These are phyloP conservation scores for Rhizopus stolonifer DNA, from an alignment of 371 early-diverging fungal species.

Conservation along the genomic window DNA sequence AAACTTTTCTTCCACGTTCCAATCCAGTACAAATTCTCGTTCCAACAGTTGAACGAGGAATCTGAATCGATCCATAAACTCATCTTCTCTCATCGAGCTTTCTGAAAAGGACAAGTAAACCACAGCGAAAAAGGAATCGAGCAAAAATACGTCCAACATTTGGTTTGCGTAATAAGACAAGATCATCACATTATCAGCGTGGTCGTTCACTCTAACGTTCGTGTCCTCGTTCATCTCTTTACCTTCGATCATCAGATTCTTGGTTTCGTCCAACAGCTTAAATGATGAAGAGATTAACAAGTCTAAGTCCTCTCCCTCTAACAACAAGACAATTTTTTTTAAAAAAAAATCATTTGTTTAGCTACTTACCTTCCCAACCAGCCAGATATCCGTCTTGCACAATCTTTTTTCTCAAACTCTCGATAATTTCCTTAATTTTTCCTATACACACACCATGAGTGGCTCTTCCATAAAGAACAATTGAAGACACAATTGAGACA, in stretches of 20 bases:
- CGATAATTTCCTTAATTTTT: constrained; percentile 47
- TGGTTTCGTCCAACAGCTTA: constrained; percentile 39
- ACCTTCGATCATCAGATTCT: constrained; percentile 48
- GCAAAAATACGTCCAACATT: constrained; percentile 39
- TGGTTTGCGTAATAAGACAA: constrained; percentile 56
- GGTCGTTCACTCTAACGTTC: constrained; percentile 49
- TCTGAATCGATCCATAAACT: constrained; percentile 48
- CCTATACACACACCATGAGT: constrained; percentile 46
- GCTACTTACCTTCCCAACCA: constrained; percentile 47
- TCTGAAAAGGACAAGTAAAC: constrained; percentile 47
- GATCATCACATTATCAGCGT: constrained; percentile 53
- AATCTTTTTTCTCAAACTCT: constrained; percentile 41
- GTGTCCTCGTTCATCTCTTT: constrained; percentile 50
- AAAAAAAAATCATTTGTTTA: background rate
- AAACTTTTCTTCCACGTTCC: constrained; percentile 47
- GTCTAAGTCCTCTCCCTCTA: constrained; percentile 50
- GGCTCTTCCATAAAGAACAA: constrained; percentile 48
- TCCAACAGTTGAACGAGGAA: constrained; percentile 49
- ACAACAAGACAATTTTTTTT: background rate
- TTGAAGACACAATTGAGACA: constrained; percentile 37
- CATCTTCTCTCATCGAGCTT: constrained; percentile 33
- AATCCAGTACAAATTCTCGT: constrained; percentile 42
- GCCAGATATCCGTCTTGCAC: constrained; percentile 24
- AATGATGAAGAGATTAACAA: constrained; percentile 38
- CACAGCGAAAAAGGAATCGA: constrained; percentile 49